Conservation (phyloP, 257 asterid genomes). For the Capsicum chinense region DNA sequence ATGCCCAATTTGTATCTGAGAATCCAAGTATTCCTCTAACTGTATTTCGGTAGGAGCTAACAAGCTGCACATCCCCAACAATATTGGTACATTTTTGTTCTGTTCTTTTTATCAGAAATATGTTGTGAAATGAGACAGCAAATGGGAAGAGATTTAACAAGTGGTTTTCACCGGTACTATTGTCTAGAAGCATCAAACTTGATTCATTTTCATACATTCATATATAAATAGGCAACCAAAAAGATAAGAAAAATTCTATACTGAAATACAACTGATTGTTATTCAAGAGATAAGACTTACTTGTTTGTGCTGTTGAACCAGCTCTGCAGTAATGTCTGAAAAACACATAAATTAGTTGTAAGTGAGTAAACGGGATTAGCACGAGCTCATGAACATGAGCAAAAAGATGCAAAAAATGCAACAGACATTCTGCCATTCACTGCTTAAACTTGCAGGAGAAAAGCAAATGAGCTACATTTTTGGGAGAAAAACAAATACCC, state of each 20-base stretch:
- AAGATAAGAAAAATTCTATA: background rate
- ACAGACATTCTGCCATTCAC: background rate
- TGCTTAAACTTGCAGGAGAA: slow-evolving; percentile 23
- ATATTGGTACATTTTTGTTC: background rate
- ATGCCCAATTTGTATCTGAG: background rate
- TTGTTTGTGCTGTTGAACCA: slow-evolving; percentile 64
- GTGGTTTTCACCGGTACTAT: background rate
- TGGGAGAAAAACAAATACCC: slow-evolving; percentile 61
- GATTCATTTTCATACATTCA: background rate
- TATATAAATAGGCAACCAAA: slow-evolving; percentile 15
- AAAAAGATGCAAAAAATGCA: slow-evolving; percentile 17
- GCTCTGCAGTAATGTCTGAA: slow-evolving; percentile 70
- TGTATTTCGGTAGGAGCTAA: background rate
- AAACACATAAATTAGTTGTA: slow-evolving; percentile 31
- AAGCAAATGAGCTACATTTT: slow-evolving; percentile 25
- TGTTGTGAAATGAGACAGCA: slow-evolving; percentile 12
- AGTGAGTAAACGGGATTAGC: slow-evolving; percentile 15
- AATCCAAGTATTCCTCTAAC: background rate
- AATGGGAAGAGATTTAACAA: background rate
- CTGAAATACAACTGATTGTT: background rate
- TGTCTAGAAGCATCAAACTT: background rate
- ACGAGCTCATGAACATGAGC: slow-evolving; percentile 21
- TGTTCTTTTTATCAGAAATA: background rate
- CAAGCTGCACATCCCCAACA: background rate
- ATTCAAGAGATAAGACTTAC: slow-evolving; percentile 44